A percentile compares a stretch with the other conserved stretches of the same genome.
Conservation (phyloP, 805 yeast species). For the Lachancea sp. region DNA sequence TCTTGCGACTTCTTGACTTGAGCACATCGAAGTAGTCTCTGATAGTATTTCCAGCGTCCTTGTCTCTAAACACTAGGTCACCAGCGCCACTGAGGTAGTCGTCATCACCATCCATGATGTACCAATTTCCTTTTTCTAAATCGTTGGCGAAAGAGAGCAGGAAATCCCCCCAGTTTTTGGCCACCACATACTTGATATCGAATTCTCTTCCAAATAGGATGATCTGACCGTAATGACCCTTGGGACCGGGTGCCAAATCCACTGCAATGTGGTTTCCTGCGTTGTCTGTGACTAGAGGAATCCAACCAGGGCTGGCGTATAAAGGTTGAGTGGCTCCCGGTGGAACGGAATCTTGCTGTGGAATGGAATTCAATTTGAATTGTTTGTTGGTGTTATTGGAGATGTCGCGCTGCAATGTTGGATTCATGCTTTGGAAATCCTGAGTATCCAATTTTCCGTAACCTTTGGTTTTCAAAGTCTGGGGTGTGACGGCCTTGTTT, state of each 20-base stretch:
- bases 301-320: conserved; percentile 89
- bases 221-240: conserved; percentile 84
- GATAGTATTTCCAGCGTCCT: conserved; percentile 43
- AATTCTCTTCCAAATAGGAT: conserved; percentile 91
- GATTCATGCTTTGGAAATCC: conserved; percentile 14
- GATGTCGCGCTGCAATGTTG: conserved; percentile 20
- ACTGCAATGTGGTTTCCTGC: conserved; percentile 89
- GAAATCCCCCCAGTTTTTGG: conserved; percentile 87
- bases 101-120: conserved; percentile 56
- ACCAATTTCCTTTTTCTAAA: conserved; percentile 76
- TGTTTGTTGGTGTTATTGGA: conserved; percentile 22
- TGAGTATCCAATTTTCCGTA: conserved; percentile 19
- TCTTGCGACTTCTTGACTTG: conserved; percentile 11
- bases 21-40: conserved; percentile 36
- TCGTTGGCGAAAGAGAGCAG: conserved; percentile 78
- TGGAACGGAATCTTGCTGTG: conserved; percentile 66
- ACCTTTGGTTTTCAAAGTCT: conserved; percentile 24
- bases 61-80: conserved; percentile 63
- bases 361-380: conserved; percentile 38
- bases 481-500: conserved; percentile 18
- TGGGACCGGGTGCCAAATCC: conserved; percentile 76
- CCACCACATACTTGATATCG: conserved; percentile 81
- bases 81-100: conserved; percentile 70
- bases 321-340: conserved; percentile 63
- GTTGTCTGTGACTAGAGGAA: conserved; percentile 82